Evolutionary conservation across 257 asterid species (phyloP), one percentile per base, ranked within the genome.

Genomic region (Solanum lycopersicoides): DNA sequence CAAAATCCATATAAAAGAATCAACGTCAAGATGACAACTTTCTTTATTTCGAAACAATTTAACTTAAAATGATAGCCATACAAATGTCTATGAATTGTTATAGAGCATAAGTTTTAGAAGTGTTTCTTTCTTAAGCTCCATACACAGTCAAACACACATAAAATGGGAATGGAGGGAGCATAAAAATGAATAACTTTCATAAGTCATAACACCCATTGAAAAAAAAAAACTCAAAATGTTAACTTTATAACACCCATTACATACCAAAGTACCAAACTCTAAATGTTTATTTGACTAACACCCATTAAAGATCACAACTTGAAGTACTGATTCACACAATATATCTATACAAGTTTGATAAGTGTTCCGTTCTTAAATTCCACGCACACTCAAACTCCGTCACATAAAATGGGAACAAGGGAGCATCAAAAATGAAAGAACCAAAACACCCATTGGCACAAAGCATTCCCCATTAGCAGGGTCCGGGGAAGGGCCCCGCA

Each of bases 401-500:
- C 76, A 8, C 77, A 32, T 71, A 34, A 72, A 72, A 0, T 34
- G 25, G 25, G 25, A 72, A 72, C 9, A 18, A 66, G 9, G 39
- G 20, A 1, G 37, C 20, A 30, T 69, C 23, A 23, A 6, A 41
- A 6, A 76, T 0, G 21, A 41, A 76, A 41, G 23, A 42, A 77
- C 42, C 84, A 45, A 79, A 45, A 30, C 65, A 0, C 14, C 39
- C 84, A 77, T 25, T 77, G 20, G n/a, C 65, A 18, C 65, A 56
- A 56, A 56, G 11, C 65, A 56, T 56, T 56, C 4, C 65, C 0
- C 65, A 1, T 56, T 18, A 56, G n/a, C 65, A 18, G 12, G 11
- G 65, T 56, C 65, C 4, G 2, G 1, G 63, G 63, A 18, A 53
- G n/a, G 11, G 10, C n/a, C 63, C 0, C 4, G 0, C 63, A 53